Conservation (phyloP, 352 stramenopile species). For the Phytophthora rubi region DNA sequence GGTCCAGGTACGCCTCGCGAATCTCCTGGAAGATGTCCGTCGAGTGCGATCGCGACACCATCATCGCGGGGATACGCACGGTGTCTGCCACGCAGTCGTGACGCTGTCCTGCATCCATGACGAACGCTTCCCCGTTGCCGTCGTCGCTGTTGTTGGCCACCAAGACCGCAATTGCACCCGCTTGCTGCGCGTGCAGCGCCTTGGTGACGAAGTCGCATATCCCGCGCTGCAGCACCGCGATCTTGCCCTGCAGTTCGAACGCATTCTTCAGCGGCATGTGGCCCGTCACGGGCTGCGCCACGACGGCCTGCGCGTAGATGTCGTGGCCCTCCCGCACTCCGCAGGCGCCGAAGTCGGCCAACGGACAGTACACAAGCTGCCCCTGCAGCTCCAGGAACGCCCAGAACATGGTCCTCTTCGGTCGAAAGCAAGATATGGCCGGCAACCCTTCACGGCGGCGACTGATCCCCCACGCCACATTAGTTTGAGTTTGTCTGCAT, state of each 20-base stretch:
- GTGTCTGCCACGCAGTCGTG: constrained; percentile 29
- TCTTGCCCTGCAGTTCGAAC: constrained; percentile 48
- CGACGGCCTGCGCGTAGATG: constrained; percentile 56
- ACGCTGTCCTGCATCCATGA: constrained; percentile 68
- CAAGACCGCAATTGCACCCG: constrained; percentile 70
- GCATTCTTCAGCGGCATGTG: constrained; percentile 62
- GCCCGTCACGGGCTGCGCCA: constrained; percentile 66
- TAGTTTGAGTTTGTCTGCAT: neutral
- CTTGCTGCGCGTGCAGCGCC: constrained; percentile 66
- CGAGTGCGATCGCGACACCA: constrained; percentile 57
- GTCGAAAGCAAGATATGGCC: neutral
- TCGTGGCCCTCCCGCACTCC: constrained; percentile 53
- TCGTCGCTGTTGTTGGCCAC: constrained; percentile 59
- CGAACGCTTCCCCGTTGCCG: constrained; percentile 49
- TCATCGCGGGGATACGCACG: constrained; percentile 66
- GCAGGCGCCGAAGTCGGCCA: constrained; percentile 65
- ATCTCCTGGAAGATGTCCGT: constrained; percentile 60
- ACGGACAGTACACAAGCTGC: constrained; percentile 65
- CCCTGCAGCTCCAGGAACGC: constrained; percentile 70
- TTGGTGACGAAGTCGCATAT: constrained; percentile 86
- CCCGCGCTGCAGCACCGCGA: constrained; percentile 71
- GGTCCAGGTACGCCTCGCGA: constrained; percentile 55
- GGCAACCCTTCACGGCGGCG: too few species aligned
- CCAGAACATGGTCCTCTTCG: constrained; percentile 56
- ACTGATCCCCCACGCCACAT: too few species aligned